phyloP scores from a whole-genome alignment of 805 yeast genomes.

The Wickerhamomyces chaumierensis region DNA sequence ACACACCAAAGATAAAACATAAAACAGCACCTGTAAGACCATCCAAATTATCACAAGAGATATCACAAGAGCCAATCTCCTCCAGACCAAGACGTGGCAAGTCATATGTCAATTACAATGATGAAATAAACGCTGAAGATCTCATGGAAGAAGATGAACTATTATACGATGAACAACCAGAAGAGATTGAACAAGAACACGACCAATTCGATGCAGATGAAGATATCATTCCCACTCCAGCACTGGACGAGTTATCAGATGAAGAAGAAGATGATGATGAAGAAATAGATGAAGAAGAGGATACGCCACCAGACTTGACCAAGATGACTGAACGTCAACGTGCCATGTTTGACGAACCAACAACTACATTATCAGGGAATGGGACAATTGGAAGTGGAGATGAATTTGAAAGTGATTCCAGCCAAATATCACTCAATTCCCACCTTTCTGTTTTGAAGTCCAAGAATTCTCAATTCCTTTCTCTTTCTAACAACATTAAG shows the following conservation, averaged over 20 bases:
- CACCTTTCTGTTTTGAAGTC: slow-evolving; percentile 3
- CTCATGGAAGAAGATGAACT: slow-evolving; percentile 6
- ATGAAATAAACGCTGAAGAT: slow-evolving; percentile 4
- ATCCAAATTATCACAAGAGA: background rate
- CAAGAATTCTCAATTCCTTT: slow-evolving; percentile 4
- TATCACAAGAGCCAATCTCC: background rate
- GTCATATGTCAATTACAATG: slow-evolving; percentile 5
- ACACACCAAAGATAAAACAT: too few relatives aligned
- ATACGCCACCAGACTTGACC: slow-evolving; percentile 11
- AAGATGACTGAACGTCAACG: slow-evolving; percentile 21
- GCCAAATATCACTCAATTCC: background rate
- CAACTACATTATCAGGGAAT: too few relatives aligned
- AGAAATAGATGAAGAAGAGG: background rate
- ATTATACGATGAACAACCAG: too few relatives aligned
- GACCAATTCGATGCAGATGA: slow-evolving; percentile 15
- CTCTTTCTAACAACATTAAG: slow-evolving; percentile 12
- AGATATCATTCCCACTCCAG: slow-evolving; percentile 16
- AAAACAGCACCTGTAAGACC: background rate
- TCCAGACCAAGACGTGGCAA: slow-evolving; percentile 5
- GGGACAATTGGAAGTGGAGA: background rate
- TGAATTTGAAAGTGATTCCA: background rate
- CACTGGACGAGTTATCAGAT: slow-evolving; percentile 15
- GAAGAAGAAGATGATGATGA: background rate
- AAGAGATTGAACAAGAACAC: too few relatives aligned
- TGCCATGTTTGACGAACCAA: slow-evolving; percentile 9